Percentiles rank a stretch among this genome's conserved stretches.
Conservation (phyloP, 768 basidiomycete species). For the Cytidiella melzeri region DNA sequence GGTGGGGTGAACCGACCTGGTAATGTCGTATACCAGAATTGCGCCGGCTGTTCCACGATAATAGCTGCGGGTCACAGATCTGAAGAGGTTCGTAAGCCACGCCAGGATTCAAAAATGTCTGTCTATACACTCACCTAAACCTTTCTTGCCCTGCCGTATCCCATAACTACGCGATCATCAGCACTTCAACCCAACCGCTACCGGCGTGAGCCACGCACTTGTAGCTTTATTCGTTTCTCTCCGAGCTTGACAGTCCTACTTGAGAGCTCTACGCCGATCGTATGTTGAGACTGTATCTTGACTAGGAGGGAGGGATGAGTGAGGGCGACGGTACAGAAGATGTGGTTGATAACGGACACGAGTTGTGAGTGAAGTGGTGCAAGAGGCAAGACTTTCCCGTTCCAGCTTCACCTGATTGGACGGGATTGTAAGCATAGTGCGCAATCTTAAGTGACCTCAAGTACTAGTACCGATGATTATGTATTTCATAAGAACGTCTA, state of each 20-base stretch:
- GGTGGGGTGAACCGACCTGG: conserved; percentile 47
- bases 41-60: conserved; percentile 93
- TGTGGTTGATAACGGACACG: conserved; percentile 55
- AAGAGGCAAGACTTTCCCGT: conserved; percentile 96
- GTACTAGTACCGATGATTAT: conserved; percentile 94
- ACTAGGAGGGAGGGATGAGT: conserved; percentile 41
- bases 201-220: conserved; percentile 46
- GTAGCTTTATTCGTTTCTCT: conserved; percentile 92
- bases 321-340: not conserved
- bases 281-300: conserved; percentile 95
- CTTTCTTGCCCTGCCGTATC: conserved; percentile 97
- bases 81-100: conserved; percentile 26
- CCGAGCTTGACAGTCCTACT: conserved; percentile 89
- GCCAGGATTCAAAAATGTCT: not conserved
- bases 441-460: no score
- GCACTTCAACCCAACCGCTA: conserved; percentile 10
- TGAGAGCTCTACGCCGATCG: conserved; percentile 97
- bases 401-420: conserved; percentile 92
- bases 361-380: conserved; percentile 94
- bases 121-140: conserved; percentile 53
- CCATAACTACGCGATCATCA: conserved; percentile 63
- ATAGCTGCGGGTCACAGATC: conserved; percentile 91
- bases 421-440: no score
- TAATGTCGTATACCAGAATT: conserved; percentile 91
- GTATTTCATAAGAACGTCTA: conserved; percentile 99